phyloP scores from a whole-genome alignment of 306 rosid genomes.

The Cucumis hystrix region DNA sequence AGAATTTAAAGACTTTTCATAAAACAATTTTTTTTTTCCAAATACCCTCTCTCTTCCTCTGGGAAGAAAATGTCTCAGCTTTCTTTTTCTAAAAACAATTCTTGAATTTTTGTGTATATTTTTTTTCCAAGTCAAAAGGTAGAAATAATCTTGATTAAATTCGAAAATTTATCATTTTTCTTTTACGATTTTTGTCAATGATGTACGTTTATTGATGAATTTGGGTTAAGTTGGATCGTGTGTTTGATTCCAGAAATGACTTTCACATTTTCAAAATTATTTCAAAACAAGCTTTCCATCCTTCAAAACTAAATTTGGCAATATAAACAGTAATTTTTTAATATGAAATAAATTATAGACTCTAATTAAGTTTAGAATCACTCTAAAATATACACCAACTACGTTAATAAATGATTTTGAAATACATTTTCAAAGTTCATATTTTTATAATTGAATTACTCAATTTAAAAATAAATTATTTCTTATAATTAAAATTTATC shows the following conservation, averaged over 20 bases:
- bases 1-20: background rate
- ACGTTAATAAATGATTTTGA: no score
- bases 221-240: background rate
- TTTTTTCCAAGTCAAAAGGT: background rate
- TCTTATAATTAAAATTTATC: no score
- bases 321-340: no score
- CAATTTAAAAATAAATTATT: no score
- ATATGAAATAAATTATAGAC: no score
- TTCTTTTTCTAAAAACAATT: slow-evolving; percentile 2
- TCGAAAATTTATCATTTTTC: background rate
- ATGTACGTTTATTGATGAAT: background rate
- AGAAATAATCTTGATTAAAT: background rate
- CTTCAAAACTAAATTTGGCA: no score
- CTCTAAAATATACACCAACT: no score
- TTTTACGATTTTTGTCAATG: background rate
- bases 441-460: no score
- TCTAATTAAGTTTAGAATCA: no score
- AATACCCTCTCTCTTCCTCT: slow-evolving; percentile 4
- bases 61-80: background rate
- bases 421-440: no score
- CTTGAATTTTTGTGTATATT: background rate
- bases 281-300: no score
- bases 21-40: background rate
- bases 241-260: background rate
- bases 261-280: no score